These are phyloP conservation scores for Citrus maxima DNA, from an alignment of 345 rosid species.

Conservation along the genomic window DNA sequence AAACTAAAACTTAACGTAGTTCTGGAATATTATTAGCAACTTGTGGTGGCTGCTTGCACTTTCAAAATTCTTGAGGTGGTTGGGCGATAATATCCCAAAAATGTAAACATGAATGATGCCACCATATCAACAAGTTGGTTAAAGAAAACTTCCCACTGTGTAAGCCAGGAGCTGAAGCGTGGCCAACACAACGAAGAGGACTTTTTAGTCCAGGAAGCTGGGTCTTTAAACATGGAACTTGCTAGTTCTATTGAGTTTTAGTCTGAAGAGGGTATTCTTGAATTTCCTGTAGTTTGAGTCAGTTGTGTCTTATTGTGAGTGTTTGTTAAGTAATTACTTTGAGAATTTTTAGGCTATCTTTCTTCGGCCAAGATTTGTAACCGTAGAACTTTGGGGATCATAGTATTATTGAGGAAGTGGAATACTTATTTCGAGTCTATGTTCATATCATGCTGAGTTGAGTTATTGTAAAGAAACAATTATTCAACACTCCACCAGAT, in stretches of 20 bases:
- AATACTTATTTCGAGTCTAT: background rate
- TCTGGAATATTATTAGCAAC: too few relatives aligned
- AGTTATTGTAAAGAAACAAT: background rate
- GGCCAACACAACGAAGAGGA: background rate
- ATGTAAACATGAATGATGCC: background rate
- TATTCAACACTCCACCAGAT: background rate
- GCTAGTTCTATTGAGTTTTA: background rate
- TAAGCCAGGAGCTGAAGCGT: background rate
- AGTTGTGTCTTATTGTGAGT: background rate
- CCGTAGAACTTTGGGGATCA: background rate
- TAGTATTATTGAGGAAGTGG: background rate
- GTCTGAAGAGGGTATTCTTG: background rate
- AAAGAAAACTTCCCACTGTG: background rate
- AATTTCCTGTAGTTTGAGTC: background rate
- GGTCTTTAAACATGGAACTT: background rate
- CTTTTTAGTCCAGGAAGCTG: background rate
- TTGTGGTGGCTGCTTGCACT: too few relatives aligned
- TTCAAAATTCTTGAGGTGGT: too few relatives aligned
- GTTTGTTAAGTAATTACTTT: background rate
- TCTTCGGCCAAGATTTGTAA: background rate
- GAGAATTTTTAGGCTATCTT: background rate
- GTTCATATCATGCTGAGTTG: background rate
- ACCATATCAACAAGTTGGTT: background rate
- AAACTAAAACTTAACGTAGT: too few relatives aligned
- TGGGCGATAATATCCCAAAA: background rate